A percentile compares a stretch with the other conserved stretches of the same genome.
phyloP scores from a whole-genome alignment of 139 green algal species.

The Diplosphaera chodatii region DNA sequence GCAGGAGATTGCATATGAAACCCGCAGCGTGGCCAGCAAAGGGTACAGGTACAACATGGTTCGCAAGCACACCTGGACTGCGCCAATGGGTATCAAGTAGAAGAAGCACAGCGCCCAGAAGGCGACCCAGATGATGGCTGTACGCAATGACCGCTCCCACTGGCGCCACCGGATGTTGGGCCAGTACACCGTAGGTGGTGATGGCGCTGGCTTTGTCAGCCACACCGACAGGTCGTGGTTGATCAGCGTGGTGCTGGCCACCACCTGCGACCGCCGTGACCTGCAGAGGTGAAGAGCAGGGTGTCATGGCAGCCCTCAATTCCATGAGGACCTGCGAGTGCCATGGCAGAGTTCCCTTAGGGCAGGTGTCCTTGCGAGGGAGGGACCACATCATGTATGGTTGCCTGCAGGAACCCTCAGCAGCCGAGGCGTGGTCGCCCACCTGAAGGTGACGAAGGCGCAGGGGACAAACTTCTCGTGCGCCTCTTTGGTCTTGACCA shows the following conservation, averaged over 20 bases:
- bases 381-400: no score
- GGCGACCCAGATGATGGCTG: slow-evolving; percentile 7
- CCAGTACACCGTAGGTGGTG: slow-evolving; percentile 48
- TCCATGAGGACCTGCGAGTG: no score
- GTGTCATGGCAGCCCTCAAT: no score
- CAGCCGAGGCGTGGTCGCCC: no score
- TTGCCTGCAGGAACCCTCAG: no score
- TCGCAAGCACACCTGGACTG: slow-evolving; percentile 24
- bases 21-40: no score
- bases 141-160: slow-evolving; percentile 31
- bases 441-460: slow-evolving; percentile 45
- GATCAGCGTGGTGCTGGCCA: slow-evolving; percentile 43
- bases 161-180: slow-evolving; percentile 30
- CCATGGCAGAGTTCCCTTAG: no score
- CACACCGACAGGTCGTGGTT: slow-evolving; percentile 49
- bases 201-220: slow-evolving; percentile 32
- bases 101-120: slow-evolving; percentile 18
- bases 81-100: slow-evolving; percentile 36
- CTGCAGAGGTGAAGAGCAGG: slow-evolving; percentile 22
- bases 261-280: slow-evolving; percentile 22
- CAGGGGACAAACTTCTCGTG: slow-evolving; percentile 15
- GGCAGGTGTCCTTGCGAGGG: no score
- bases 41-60: no score
- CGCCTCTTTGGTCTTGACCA: slow-evolving; percentile 15
- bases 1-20: no score